These are phyloP conservation scores for Alternaria conjuncta DNA, from an alignment of 2,329 filamentous ascomycete genomes.

Conservation along the genomic window DNA sequence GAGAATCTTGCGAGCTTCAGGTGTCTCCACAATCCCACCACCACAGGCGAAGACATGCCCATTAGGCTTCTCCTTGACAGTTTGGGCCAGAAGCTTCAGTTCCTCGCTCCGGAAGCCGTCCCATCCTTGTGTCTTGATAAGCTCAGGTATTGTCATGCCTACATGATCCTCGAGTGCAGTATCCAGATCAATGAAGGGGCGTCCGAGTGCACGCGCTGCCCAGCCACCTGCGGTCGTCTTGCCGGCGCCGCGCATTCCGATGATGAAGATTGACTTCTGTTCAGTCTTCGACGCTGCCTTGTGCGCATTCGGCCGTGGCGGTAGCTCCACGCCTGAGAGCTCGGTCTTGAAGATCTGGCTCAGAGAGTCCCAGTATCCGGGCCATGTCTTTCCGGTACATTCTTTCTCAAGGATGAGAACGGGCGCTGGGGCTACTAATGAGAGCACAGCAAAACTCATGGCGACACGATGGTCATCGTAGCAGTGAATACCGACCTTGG, in stretches of 20 bases:
- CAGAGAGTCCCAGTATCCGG: slow-evolving; percentile 95
- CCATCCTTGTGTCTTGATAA: slow-evolving; percentile 83
- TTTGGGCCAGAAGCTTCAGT: slow-evolving; percentile 72
- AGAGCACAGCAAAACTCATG: slow-evolving; percentile 96
- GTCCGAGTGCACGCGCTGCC: slow-evolving; percentile 76
- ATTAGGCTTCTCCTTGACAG: slow-evolving; percentile 75
- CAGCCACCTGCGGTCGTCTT: slow-evolving; percentile 93
- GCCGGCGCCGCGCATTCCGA: slow-evolving; percentile 96
- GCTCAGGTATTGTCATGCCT: slow-evolving; percentile 81
- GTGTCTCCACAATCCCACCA: slow-evolving; percentile 88
- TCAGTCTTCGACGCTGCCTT: slow-evolving; percentile 35
- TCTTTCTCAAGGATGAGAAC: slow-evolving; percentile 86
- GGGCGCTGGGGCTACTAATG: slow-evolving; percentile 71
- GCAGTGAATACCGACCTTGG: slow-evolving; percentile 76
- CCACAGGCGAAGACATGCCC: slow-evolving; percentile 91
- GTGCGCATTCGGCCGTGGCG: slow-evolving; percentile 43
- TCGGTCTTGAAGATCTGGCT: slow-evolving; percentile 77
- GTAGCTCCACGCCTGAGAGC: slow-evolving; percentile 74
- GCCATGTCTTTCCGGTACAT: slow-evolving; percentile 97
- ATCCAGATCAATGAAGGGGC: slow-evolving; percentile 86
- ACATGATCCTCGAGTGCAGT: slow-evolving; percentile 78
- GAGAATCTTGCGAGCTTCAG: slow-evolving; percentile 78
- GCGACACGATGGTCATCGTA: slow-evolving; percentile 98
- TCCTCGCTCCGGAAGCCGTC: slow-evolving; percentile 85
- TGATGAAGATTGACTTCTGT: slow-evolving; percentile 82